Base-by-base conservation (phyloP, 2,329 filamentous ascomycete species). In the Colletotrichum falcatum region DNA sequence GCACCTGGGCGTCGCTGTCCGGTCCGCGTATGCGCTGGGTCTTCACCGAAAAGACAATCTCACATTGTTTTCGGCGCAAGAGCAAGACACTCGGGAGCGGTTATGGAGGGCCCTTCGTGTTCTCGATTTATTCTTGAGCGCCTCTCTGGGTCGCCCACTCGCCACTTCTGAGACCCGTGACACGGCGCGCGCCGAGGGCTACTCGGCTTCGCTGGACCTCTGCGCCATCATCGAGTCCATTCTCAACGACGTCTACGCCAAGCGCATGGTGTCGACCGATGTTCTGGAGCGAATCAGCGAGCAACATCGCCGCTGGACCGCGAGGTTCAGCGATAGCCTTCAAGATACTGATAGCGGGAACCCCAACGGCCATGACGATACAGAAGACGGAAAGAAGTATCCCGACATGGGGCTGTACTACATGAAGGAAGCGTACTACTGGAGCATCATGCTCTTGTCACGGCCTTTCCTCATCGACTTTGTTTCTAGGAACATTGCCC, bases 171-270 rank as follows among this genome's bases (percentile, higher is more conserved):
- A 81, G 51, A 61, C 76, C 26, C 37, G 74, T 35, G 67, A 76
- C 65, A 75, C 75, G 2, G 72, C 54, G 16, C 51, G 70, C 0
- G 61, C 65, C 4, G 59, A 71, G 7, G 70, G 75, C 39, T 77
- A 78, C 51, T 79, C 76, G 7, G 75, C 77, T 0, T 74, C 74
- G 3, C 74, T 77, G 11, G 79, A 81, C 12, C 73, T 83, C 1
- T 82, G 78, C 26, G 72, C 75, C 66, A 81, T 83, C 7, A 78
- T 82, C 11, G 80, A 83, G 61, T 73, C 74, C 2, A 78, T 82
- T 7, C 74, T 82, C 4, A 78, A 75, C 9, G 74, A 80, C 1
- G 77, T 81, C 0, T 81, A 81, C 59, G 76, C 78, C 0, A 79
- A 77, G 37, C 74, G 79, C 16, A 78, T 75, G 68, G 73, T 77